Conservation (phyloP, 108 stramenopile genomes). For the Nannochloropsis oceanica region DNA sequence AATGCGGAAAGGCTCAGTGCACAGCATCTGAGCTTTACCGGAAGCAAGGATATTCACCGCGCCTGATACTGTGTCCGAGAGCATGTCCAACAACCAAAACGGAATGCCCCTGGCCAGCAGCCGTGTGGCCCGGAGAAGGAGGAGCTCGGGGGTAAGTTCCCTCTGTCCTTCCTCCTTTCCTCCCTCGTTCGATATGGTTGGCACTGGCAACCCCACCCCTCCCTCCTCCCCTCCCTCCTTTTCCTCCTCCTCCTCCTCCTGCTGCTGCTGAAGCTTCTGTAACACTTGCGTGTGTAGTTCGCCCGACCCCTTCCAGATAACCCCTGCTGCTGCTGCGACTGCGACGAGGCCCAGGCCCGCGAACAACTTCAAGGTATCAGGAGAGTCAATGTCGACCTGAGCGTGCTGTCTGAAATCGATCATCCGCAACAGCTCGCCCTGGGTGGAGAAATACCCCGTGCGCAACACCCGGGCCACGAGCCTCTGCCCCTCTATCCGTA, state of each 20-base stretch:
- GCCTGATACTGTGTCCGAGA: not conserved
- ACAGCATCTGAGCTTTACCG: constrained; percentile 22
- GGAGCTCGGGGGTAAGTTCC: too few relatives aligned
- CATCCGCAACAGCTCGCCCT: constrained; percentile 73
- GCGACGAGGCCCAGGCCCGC: not conserved
- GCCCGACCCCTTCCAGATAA: not conserved
- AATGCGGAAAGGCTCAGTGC: constrained; percentile 50
- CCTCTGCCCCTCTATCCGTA: constrained; percentile 17
- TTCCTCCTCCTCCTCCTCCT: too few relatives aligned
- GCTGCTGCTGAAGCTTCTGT: too few relatives aligned
- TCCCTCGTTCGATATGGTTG: not conserved
- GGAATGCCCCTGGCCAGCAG: not conserved
- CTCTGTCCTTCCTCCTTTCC: not conserved
- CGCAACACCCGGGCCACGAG: constrained; percentile 62
- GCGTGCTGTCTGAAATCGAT: constrained; percentile 50
- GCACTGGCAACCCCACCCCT: not conserved
- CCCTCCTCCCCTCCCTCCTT: not conserved
- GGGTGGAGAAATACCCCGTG: constrained; percentile 82
- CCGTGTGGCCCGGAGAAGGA: not conserved
- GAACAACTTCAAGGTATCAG: not conserved
- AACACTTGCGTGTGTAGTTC: not conserved
- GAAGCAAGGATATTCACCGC: not conserved
- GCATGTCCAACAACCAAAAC: not conserved
- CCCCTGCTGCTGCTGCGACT: not conserved
- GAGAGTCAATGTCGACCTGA: not conserved